These are phyloP conservation scores for Colletotrichum kahawae DNA, from an alignment of 2,329 filamentous ascomycete genomes.

Conservation along the genomic window DNA sequence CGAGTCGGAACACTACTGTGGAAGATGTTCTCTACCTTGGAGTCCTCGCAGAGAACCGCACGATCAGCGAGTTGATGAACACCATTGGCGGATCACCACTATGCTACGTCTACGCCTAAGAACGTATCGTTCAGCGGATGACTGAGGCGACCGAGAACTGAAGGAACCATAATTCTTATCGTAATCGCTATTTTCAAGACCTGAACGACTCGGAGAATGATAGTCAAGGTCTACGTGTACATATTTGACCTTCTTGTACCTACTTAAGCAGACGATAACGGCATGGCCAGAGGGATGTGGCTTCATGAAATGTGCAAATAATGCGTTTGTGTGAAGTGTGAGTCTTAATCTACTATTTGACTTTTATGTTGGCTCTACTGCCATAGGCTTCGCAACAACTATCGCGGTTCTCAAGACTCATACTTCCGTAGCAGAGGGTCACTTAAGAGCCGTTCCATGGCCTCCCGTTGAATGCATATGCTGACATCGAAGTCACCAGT, in stretches of 20 bases:
- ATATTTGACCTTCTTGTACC: background rate
- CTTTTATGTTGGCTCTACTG: background rate
- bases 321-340: background rate
- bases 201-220: background rate
- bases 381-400: background rate
- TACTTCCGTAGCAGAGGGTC: slow-evolving; percentile 26
- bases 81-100: slow-evolving; percentile 35
- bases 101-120: slow-evolving; percentile 36
- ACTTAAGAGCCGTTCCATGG: slow-evolving; percentile 30
- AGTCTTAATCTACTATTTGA: background rate
- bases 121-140: too few species aligned
- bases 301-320: background rate
- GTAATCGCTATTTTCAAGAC: background rate
- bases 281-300: background rate
- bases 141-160: background rate
- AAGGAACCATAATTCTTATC: background rate
- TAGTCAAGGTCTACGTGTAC: background rate
- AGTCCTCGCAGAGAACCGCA: slow-evolving; percentile 24
- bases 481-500: slow-evolving; percentile 38
- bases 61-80: slow-evolving; percentile 37
- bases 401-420: background rate
- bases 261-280: background rate
- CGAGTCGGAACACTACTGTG: slow-evolving; percentile 23
- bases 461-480: slow-evolving; percentile 34
- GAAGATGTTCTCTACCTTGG: slow-evolving; percentile 32